A percentile compares a stretch with the other conserved stretches of the same genome.
phyloP scores from a whole-genome alignment of 352 stramenopile genomes.

The Blastocystis sp. region DNA sequence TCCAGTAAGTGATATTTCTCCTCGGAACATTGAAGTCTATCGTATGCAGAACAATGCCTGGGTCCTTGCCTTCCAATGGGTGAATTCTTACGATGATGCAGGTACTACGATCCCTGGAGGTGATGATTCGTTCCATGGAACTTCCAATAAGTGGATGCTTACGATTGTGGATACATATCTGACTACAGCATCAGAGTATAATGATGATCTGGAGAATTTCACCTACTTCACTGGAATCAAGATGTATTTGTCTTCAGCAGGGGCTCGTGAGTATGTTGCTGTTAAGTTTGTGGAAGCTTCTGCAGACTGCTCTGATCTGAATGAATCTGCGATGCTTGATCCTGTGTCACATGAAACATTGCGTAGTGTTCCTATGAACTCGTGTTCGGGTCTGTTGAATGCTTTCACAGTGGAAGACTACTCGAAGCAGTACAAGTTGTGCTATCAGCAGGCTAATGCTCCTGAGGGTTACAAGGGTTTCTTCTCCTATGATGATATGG shows the following conservation, averaged over 20 bases:
- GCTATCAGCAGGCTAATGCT: constrained; percentile 15
- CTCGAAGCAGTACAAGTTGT: constrained; percentile 46
- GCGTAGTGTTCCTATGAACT: neutral
- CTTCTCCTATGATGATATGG: neutral
- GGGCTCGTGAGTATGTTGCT: neutral
- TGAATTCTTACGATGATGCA: neutral
- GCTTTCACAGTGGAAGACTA: constrained; percentile 39
- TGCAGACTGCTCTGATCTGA: neutral
- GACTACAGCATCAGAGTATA: too few species aligned
- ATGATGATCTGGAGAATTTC: neutral
- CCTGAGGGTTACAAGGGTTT: neutral
- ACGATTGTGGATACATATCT: constrained; percentile 43
- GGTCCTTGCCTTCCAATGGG: constrained; percentile 34
- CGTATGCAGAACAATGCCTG: constrained; percentile 8
- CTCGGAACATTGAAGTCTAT: constrained; percentile 31
- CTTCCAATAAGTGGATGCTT: constrained; percentile 8
- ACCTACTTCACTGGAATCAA: constrained; percentile 54
- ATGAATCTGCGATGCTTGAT: constrained; percentile 24
- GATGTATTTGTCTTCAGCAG: neutral
- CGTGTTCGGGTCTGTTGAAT: constrained; percentile 36
- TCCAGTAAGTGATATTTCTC: neutral
- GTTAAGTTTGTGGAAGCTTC: constrained; percentile 28
- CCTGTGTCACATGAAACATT: neutral
- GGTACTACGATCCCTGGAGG: neutral
- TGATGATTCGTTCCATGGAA: neutral